Evolutionary conservation across 2,329 filamentous ascomycete genomes (phyloP).

Genomic region (Aspergillus phoenicis): DNA sequence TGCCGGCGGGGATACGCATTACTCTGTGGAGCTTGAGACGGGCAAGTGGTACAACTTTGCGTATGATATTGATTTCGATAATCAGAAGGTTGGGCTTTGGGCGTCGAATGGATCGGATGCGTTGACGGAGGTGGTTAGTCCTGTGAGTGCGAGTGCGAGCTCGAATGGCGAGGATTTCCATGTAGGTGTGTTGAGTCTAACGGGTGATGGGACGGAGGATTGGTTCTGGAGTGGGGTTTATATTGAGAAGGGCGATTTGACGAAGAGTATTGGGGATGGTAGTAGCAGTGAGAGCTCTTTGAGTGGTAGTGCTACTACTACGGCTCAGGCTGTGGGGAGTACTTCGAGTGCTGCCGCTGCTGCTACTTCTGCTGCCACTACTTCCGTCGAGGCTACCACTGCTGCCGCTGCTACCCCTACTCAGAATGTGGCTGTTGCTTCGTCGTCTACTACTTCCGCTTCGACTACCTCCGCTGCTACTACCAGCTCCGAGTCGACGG

Average conservation of each 20-base stretch:
- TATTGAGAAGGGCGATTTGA: conserved; percentile 59
- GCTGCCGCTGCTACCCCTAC: background rate
- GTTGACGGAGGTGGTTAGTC: conserved; percentile 61
- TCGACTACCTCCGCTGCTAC: background rate
- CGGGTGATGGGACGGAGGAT: conserved; percentile 64
- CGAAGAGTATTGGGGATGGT: background rate
- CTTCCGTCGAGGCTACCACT: background rate
- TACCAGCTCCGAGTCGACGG: background rate
- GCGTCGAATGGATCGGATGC: conserved; percentile 65
- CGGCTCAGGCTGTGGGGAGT: background rate
- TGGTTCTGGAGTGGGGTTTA: conserved; percentile 74
- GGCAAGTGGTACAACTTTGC: conserved; percentile 75
- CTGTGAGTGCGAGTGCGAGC: conserved; percentile 62
- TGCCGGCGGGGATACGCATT: conserved; percentile 59
- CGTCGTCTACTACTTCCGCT: background rate
- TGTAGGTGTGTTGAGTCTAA: conserved; percentile 67
- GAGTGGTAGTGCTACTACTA: background rate
- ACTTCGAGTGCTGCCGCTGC: background rate
- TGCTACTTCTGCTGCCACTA: background rate
- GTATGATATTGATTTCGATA: conserved; percentile 71
- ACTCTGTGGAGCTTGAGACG: conserved; percentile 61
- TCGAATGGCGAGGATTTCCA: conserved; percentile 75
- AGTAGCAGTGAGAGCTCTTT: background rate
- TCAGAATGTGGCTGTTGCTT: background rate
- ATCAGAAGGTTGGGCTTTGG: conserved; percentile 67